A percentile compares a stretch with the other conserved stretches of the same genome.
phyloP scores from a whole-genome alignment of 2,329 filamentous ascomycete species.

The Apiospora malaysiana region DNA sequence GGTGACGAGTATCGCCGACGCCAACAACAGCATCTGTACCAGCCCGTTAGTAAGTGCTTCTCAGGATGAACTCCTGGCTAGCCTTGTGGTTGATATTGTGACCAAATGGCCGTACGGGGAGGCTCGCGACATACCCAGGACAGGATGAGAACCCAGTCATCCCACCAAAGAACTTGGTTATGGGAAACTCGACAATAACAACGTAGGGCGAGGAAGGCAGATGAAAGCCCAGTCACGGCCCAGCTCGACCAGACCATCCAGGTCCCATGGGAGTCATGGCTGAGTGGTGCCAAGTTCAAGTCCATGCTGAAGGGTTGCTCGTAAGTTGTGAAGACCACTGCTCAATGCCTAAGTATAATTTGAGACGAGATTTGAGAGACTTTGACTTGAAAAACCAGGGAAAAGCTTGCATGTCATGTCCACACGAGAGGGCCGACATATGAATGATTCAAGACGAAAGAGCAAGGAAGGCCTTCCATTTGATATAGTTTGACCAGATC shows the following conservation, averaged over 20 bases:
- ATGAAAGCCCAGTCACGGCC: background rate
- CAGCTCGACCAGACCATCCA: slow-evolving; percentile 19
- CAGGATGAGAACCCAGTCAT: slow-evolving; percentile 35
- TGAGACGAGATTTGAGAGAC: no score
- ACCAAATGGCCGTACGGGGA: background rate
- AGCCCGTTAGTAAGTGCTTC: background rate
- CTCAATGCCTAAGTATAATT: background rate
- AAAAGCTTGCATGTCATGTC: background rate
- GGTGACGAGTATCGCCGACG: background rate
- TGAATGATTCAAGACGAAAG: background rate
- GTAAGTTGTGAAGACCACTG: background rate
- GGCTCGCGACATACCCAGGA: slow-evolving; percentile 30
- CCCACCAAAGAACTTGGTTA: slow-evolving; percentile 34
- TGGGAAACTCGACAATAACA: background rate
- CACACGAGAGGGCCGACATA: background rate
- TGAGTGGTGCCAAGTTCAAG: background rate
- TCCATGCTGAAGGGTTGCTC: background rate
- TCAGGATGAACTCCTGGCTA: background rate
- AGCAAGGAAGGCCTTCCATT: background rate
- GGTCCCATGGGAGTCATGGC: background rate
- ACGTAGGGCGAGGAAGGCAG: background rate
- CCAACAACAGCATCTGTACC: background rate
- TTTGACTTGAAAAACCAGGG: no score
- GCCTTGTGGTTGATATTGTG: background rate
- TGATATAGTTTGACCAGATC: background rate